phyloP scores from a whole-genome alignment of 495 filamentous ascomycete genomes.

The Penicillium cinerascens region DNA sequence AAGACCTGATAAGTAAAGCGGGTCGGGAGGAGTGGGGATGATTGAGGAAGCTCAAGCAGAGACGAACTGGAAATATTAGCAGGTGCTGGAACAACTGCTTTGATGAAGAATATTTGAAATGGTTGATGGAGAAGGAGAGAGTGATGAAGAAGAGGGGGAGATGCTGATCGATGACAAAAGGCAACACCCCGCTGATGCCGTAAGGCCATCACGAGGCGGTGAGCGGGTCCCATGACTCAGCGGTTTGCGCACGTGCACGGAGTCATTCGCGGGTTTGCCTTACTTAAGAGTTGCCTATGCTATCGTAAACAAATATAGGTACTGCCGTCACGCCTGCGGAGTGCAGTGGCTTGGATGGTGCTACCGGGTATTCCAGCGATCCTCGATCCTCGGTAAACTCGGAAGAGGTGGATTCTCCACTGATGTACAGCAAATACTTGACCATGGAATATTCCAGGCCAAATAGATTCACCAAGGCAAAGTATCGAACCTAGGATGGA shows the following conservation, averaged over 20 bases:
- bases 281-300: not conserved
- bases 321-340: not conserved
- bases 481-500: not conserved
- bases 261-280: slow-evolving; percentile 5
- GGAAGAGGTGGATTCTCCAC: not conserved
- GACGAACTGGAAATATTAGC: slow-evolving; percentile 6
- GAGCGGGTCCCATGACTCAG: slow-evolving; percentile 11
- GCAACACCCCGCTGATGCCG: slow-evolving; percentile 30
- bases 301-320: not conserved
- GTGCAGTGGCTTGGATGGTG: not conserved
- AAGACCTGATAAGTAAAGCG: slow-evolving; percentile 28
- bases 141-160: slow-evolving; percentile 17
- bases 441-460: not conserved
- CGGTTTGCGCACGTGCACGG: slow-evolving; percentile 15
- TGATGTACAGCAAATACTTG: not conserved
- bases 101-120: slow-evolving; percentile 19
- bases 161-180: slow-evolving; percentile 27
- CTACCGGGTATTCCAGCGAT: not conserved
- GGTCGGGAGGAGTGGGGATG: slow-evolving; percentile 15
- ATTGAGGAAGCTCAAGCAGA: slow-evolving; percentile 1
- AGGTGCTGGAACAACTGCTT: slow-evolving; percentile 8
- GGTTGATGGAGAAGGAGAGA: slow-evolving; percentile 7
- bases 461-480: not conserved
- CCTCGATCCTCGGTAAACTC: not conserved
- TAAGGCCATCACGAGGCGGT: slow-evolving; percentile 39